phyloP scores from a whole-genome alignment of 2,329 filamentous ascomycete genomes.

The Fusarium denticulatum region DNA sequence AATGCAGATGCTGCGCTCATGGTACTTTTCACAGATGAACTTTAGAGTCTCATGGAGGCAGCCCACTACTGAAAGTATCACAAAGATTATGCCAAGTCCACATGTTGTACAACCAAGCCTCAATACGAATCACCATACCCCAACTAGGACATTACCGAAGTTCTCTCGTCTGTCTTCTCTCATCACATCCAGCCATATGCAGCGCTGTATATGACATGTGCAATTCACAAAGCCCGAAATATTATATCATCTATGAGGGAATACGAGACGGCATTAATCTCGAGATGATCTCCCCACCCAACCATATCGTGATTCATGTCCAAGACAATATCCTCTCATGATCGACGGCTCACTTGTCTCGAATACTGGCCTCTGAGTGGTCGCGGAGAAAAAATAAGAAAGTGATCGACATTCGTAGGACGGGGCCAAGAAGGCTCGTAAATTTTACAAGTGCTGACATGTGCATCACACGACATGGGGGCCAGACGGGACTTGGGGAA shows the following conservation, averaged over 20 bases:
- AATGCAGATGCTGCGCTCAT: neutral
- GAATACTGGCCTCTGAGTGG: neutral
- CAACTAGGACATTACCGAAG: neutral
- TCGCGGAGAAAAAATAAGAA: neutral
- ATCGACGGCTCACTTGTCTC: conserved; percentile 13
- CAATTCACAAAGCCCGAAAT: neutral
- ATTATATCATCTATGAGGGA: neutral
- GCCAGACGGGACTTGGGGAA: neutral
- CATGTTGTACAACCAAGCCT: neutral
- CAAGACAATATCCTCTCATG: neutral
- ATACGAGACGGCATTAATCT: conserved; percentile 14
- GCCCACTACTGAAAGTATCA: neutral
- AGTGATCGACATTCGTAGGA: conserved; percentile 1
- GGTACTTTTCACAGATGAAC: accelerated
- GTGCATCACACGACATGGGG: conserved; percentile 10
- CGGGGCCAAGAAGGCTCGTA: neutral
- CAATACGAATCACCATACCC: neutral
- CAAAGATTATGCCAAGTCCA: neutral
- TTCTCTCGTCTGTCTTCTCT: neutral
- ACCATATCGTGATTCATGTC: conserved; percentile 1
- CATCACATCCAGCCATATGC: neutral
- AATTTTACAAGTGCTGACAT: conserved; percentile 21
- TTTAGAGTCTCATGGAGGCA: neutral
- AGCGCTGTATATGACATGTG: neutral
- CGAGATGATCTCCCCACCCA: neutral